phyloP scores from a whole-genome alignment of 768 basidiomycete genomes.

The Tylopilus subfusipes region DNA sequence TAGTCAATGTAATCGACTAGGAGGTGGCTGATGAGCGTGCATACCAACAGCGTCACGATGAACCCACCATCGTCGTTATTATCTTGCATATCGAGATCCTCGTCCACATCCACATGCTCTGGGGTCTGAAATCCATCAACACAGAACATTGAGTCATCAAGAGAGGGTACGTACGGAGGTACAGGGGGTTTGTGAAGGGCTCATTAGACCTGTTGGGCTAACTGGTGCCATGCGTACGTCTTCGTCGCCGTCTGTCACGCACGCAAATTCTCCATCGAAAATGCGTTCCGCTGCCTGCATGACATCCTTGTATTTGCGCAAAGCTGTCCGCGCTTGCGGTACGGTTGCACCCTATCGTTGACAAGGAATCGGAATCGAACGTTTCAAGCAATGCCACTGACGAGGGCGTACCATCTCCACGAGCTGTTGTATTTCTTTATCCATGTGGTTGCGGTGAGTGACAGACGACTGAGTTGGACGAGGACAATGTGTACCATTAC shows the following conservation, averaged over 20 bases:
- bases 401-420: slow-evolving; percentile 49
- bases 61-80: slow-evolving; percentile 51
- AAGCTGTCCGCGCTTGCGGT: slow-evolving; percentile 79
- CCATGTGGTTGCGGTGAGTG: slow-evolving; percentile 34
- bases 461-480: slow-evolving; percentile 1
- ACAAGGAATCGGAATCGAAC: slow-evolving; percentile 1
- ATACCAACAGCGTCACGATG: neutral
- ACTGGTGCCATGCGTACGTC: slow-evolving; percentile 46
- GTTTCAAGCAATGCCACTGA: neutral
- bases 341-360: slow-evolving; percentile 68
- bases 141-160: neutral
- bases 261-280: slow-evolving; percentile 80
- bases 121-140: slow-evolving; percentile 46
- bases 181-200: slow-evolving; percentile 28
- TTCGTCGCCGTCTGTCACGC: slow-evolving; percentile 52
- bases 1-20: slow-evolving; percentile 68
- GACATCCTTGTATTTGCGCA: slow-evolving; percentile 81
- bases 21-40: slow-evolving; percentile 11
- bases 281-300: slow-evolving; percentile 88
- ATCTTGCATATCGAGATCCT: slow-evolving; percentile 44
- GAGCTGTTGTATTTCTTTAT: slow-evolving; percentile 56
- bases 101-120: slow-evolving; percentile 51
- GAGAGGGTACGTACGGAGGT: slow-evolving; percentile 17
- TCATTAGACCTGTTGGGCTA: slow-evolving; percentile 23
- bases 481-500: slow-evolving; percentile 17